Evolutionary conservation across 2,329 filamentous ascomycete genomes (phyloP).

Genomic region (Gaeumannomyces tritici): DNA sequence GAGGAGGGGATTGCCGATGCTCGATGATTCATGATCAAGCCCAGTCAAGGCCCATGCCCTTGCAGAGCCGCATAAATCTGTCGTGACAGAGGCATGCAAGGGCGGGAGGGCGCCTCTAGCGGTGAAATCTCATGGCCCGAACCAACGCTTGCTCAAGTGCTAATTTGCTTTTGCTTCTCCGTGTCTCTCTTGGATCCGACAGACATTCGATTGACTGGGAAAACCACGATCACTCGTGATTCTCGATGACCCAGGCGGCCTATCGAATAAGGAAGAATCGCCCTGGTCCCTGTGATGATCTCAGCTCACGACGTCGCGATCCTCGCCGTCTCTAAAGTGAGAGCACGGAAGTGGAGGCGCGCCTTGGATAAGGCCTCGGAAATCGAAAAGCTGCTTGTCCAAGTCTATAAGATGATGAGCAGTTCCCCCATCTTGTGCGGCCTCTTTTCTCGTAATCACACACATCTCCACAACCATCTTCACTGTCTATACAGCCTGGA

Average conservation of each 20-base stretch:
- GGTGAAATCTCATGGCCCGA: neutral
- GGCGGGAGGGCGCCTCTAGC: too few relatives aligned
- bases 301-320: neutral
- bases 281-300: neutral
- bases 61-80: neutral
- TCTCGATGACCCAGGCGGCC: neutral
- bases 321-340: too few relatives aligned
- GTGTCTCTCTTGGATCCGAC: neutral
- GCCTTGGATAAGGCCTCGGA: too few relatives aligned
- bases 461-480: neutral
- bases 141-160: neutral
- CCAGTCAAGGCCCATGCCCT: neutral
- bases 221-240: neutral
- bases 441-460: neutral
- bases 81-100: neutral
- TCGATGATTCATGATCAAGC: neutral
- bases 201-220: neutral
- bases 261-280: neutral
- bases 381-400: too few relatives aligned
- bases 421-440: neutral
- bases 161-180: neutral
- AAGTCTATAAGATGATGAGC: slow-evolving; percentile 4
- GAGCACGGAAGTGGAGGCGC: neutral
- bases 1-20: neutral
- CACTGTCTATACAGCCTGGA: neutral